Base-by-base conservation (phyloP, 1,284 basidiomycete species). In the Retiboletus fuscus region DNA sequence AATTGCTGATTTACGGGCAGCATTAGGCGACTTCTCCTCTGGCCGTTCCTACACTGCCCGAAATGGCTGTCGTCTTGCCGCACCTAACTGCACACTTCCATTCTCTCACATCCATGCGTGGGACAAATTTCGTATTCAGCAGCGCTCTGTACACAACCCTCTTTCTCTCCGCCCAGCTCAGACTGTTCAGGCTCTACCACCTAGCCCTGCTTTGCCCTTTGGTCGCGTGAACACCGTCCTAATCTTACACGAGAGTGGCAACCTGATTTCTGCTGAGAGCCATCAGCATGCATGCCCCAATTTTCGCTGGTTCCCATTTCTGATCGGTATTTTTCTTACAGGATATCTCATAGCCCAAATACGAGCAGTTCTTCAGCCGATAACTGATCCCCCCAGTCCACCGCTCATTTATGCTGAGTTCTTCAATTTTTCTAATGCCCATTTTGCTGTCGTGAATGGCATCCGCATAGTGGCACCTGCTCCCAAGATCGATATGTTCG, bases 21-120 rank as follows among this genome's bases (percentile, higher is more conserved):
- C 72, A 2, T 46, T 73, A 15, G 55, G 64, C 4, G 72, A 73
- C 51, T 69, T 69, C 28, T 61, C 57, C 41, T 62, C 67, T 53
- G n/a, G 65, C 24, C 26, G 22, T 5, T 68, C 60, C 3, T 74
- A 74, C 22, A 57, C 18, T 8, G 10, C 3, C 16, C 18, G 26
- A 28, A 64, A 34, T 57, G 26, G 55, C n/a, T 28, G n/a, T 51
- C 49, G n/a, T 22, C 3, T 51, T 22, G 5, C 55, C n/a, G 30
- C 18, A 22, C 30, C 55, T 18, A 20, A 57, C 15, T 57, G 20
- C n/a, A 18, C 30, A 20, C 55, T 57, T 8, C 20, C 16, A 20
- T 57, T 34, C 30, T 28, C 26, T 28, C 12, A 5, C 22, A 28
- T 57, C 30, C 18, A 57, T 34, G 20, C 28, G 16, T 57, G 55